Base-by-base conservation (phyloP, 2,329 filamentous ascomycete species). In the Diaporthe sp. region DNA sequence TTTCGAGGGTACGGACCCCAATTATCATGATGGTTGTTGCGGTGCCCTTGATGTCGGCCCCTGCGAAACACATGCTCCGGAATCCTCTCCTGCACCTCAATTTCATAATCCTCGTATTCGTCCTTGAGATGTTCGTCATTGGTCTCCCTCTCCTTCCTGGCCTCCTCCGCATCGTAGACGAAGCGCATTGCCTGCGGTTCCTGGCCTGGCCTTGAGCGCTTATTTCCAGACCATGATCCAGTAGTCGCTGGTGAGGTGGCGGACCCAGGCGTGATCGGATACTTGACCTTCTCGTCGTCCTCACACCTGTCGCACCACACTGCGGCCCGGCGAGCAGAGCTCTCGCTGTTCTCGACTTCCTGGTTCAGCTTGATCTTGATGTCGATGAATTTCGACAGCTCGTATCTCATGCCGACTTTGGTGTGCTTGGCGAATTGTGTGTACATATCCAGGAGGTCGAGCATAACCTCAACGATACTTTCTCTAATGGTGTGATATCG, bases 391-490 rank as follows among this genome's bases (percentile, higher is more conserved):
- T 89, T 89, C 78, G 96, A 92, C 56, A 96, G 87, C 61, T 93
- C 90, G 82, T 94, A 93, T 63, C 90, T 86, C 22, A 89, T 87
- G 9, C 95, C 96, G 27, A 98, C 87, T 68, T 92, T 91, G 44
- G 95, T 98, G 69, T 89, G 87, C 77, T 91, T 90, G 71, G 91
- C 91, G 81, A 97, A 93, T 80, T 97, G 94, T 0, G 95, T 97
- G 83, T 98, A 98, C 3, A 98, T 89, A 80, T 99, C 96, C 35
- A 98, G 89, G 0, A 98, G 88, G 80, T 98, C 97, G 51, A 98
- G 91, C 79, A 98, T 90, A 0, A 94, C 96, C 87, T 98, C 96
- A 85, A 89, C 82, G 37, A 90, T 85, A 75, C 86, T 86, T 12
- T 84, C 84, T 39, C 88, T 83, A 13, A 81, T 83, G 51, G 87